phyloP scores from a whole-genome alignment of 202 grass and related monocot species.

The Carex arenaria region DNA sequence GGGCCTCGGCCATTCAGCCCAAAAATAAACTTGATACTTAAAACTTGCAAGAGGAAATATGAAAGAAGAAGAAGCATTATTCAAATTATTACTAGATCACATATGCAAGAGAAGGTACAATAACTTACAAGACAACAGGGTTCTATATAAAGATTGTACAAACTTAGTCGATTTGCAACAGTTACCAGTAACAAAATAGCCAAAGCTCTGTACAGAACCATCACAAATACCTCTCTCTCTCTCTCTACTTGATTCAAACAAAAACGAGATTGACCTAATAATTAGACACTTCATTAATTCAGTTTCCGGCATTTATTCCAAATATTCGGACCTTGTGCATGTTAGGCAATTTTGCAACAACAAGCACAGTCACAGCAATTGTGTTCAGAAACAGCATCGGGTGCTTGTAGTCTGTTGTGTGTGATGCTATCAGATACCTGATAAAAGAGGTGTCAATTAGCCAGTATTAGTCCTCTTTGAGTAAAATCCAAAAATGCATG shows the following conservation, averaged over 20 bases:
- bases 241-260: slow-evolving; percentile 5
- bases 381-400: slow-evolving; percentile 77
- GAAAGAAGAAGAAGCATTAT: background rate
- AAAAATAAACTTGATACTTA: no score
- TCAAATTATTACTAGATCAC: slow-evolving; percentile 6
- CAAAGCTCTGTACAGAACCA: slow-evolving; percentile 28
- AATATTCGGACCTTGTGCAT: slow-evolving; percentile 93
- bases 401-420: slow-evolving; percentile 74
- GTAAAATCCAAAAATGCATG: background rate
- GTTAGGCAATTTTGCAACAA: slow-evolving; percentile 67
- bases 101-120: background rate
- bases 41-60: background rate
- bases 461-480: background rate
- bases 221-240: background rate
- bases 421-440: slow-evolving; percentile 72
- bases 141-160: slow-evolving; percentile 22
- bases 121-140: slow-evolving; percentile 7
- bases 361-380: slow-evolving; percentile 48
- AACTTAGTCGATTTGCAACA: slow-evolving; percentile 3
- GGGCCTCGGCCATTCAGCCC: no score
- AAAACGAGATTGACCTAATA: slow-evolving; percentile 4
- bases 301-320: slow-evolving; percentile 71
- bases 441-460: background rate
- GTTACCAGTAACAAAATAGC: slow-evolving; percentile 2
- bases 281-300: slow-evolving; percentile 25